phyloP scores from a whole-genome alignment of 148 eudicot species.

The Cornus controversa region DNA sequence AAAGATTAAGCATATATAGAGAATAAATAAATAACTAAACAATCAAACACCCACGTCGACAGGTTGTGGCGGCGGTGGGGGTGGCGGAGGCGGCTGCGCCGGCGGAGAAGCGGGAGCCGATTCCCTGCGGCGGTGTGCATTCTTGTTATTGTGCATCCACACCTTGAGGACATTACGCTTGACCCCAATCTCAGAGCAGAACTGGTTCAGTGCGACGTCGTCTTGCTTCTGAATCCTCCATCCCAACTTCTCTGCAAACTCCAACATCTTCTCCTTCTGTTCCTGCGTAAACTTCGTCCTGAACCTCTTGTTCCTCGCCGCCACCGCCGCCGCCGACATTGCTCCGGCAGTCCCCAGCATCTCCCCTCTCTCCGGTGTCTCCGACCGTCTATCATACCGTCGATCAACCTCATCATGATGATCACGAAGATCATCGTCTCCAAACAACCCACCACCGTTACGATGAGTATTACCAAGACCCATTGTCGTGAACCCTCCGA shows the following conservation, averaged over 20 bases:
- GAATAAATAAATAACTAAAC: too few relatives aligned
- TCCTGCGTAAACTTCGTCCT: slow-evolving; percentile 33
- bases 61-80: not conserved
- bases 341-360: not conserved
- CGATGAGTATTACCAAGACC: not conserved
- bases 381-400: not conserved
- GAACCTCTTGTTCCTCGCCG: slow-evolving; percentile 18
- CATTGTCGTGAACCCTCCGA: not conserved
- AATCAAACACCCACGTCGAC: not conserved
- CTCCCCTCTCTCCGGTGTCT: not conserved
- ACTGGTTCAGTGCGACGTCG: slow-evolving; percentile 19
- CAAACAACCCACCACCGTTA: not conserved
- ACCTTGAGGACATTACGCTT: slow-evolving; percentile 33
- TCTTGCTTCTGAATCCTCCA: slow-evolving; percentile 30
- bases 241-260: slow-evolving; percentile 24
- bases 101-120: not conserved
- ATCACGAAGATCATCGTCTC: not conserved
- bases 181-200: slow-evolving; percentile 24
- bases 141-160: slow-evolving; percentile 40
- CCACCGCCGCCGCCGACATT: slow-evolving; percentile 2
- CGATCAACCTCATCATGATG: not conserved
- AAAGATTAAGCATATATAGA: not conserved
- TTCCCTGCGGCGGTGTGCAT: not conserved
- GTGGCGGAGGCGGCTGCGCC: not conserved
- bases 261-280: slow-evolving; percentile 34